A percentile compares a stretch with the other conserved stretches of the same genome.
Evolutionary conservation across 805 yeast genomes (phyloP).

Genomic region (Lachancea lanzarotensis): DNA sequence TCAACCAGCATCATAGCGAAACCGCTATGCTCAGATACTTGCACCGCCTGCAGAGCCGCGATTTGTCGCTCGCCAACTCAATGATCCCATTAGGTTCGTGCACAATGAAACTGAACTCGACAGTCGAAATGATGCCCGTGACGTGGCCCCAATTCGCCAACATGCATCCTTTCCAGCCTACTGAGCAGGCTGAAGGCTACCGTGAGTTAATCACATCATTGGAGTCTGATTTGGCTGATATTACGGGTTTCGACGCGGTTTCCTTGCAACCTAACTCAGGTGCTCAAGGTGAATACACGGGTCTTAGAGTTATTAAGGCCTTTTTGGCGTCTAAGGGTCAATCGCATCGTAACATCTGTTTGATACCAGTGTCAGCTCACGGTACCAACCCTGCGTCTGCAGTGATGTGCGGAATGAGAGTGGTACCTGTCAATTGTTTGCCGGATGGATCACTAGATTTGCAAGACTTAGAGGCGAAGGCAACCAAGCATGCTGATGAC

Average conservation of each 20-base stretch:
- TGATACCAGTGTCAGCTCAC: slow-evolving; percentile 96
- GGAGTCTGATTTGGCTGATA: slow-evolving; percentile 78
- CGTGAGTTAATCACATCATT: slow-evolving; percentile 65
- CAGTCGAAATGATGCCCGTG: slow-evolving; percentile 90
- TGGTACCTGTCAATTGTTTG: slow-evolving; percentile 84
- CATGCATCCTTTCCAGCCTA: slow-evolving; percentile 91
- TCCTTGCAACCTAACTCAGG: slow-evolving; percentile 97
- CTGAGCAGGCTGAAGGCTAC: slow-evolving; percentile 85
- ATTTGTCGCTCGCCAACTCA: slow-evolving; percentile 86
- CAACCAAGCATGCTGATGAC: slow-evolving; percentile 56
- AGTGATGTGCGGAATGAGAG: slow-evolving; percentile 92
- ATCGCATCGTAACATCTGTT: slow-evolving; percentile 70
- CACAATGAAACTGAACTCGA: slow-evolving; percentile 95
- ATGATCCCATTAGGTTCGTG: slow-evolving; percentile 98
- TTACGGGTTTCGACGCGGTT: slow-evolving; percentile 88
- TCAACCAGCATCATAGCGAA: slow-evolving; percentile 85
- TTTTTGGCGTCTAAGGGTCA: slow-evolving; percentile 70
- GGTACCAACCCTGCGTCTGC: slow-evolving; percentile 99
- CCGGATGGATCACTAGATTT: slow-evolving; percentile 82
- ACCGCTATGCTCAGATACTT: slow-evolving; percentile 91
- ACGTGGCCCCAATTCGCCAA: slow-evolving; percentile 90
- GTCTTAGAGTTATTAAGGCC: slow-evolving; percentile 75
- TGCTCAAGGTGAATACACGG: slow-evolving; percentile 97
- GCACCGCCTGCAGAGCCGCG: slow-evolving; percentile 77
- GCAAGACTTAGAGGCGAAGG: slow-evolving; percentile 65